Conservation (phyloP, 768 basidiomycete species). For the Suillus tomentosus region DNA sequence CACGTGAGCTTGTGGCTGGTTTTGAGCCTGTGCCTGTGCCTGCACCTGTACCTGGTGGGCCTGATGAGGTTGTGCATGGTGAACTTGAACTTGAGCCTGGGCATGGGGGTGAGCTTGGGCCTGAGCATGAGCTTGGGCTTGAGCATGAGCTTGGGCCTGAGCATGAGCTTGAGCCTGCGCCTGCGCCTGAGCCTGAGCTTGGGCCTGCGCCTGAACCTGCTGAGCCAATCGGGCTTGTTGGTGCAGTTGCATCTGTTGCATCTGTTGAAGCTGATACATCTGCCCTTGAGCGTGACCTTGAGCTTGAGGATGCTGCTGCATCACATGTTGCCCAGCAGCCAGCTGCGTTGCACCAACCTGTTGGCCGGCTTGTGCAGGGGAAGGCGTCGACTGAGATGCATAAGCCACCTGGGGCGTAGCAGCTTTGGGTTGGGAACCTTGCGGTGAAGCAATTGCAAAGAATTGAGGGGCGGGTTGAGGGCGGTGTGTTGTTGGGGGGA, state of each 20-base stretch:
- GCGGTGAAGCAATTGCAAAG: constrained; percentile 27
- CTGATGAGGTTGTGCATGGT: constrained; percentile 24
- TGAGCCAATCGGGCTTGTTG: constrained; percentile 23
- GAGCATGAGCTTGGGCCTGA: constrained; percentile 12
- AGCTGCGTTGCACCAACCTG: constrained; percentile 25
- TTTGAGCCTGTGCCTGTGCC: constrained; percentile 19
- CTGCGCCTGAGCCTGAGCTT: neutral
- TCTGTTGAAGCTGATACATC: constrained; percentile 21
- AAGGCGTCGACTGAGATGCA: constrained; percentile 21
- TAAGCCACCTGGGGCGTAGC: constrained; percentile 32
- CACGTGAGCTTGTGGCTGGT: constrained; percentile 16
- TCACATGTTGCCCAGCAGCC: constrained; percentile 13
- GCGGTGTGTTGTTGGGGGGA: constrained; percentile 29
- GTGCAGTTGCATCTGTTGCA: constrained; percentile 6
- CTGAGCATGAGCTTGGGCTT: constrained; percentile 13
- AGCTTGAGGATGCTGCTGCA: constrained; percentile 23
- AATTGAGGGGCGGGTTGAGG: constrained; percentile 27
- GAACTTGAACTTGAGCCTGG: constrained; percentile 12
- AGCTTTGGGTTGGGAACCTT: constrained; percentile 28
- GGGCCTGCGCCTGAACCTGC: constrained; percentile 17
- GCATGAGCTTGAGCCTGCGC: constrained; percentile 15
- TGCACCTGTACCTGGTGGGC: constrained; percentile 26
- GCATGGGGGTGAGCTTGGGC: constrained; percentile 3
- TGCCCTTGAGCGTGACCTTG: constrained; percentile 18
- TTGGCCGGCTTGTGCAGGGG: constrained; percentile 23